phyloP scores from a whole-genome alignment of 1,284 basidiomycete genomes.

The Sutorius eximius region DNA sequence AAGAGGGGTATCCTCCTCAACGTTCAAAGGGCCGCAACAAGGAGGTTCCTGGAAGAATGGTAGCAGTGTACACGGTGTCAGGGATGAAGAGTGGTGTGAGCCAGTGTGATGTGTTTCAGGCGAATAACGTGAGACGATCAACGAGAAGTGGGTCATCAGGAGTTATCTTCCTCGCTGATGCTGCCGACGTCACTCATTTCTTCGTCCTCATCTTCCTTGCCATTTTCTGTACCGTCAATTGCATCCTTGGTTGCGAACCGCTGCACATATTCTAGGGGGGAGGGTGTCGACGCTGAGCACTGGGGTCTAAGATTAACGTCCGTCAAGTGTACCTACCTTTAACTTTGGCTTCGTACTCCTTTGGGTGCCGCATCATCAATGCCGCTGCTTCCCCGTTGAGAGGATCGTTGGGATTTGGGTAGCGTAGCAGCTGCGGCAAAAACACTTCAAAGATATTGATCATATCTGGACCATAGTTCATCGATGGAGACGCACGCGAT shows the following conservation, averaged over 20 bases:
- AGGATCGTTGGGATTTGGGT: conserved; percentile 97
- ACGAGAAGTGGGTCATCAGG: conserved; percentile 21
- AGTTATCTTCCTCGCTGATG: conserved; percentile 66
- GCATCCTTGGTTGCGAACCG: conserved; percentile 82
- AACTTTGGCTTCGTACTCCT: conserved; percentile 91
- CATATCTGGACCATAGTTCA: conserved; percentile 67
- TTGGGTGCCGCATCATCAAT: conserved; percentile 93
- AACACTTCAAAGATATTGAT: conserved; percentile 99
- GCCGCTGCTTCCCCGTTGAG: conserved; percentile 98
- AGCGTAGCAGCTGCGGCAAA: conserved; percentile 93
- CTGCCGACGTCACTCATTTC: conserved; percentile 94
- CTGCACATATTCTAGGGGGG: conserved; percentile 81
- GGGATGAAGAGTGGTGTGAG: conserved; percentile 5
- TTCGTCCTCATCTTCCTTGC: conserved; percentile 73
- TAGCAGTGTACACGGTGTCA: conserved; percentile 10
- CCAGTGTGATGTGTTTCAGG: conserved; percentile 13
- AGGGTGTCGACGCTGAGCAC: conserved; percentile 5
- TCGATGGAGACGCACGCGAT: conserved; percentile 4
- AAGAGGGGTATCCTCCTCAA: conserved; percentile 31
- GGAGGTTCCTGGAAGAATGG: conserved; percentile 17
- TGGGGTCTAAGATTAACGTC: background rate
- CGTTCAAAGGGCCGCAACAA: conserved; percentile 15
- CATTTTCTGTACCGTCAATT: conserved; percentile 62
- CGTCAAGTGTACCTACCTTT: conserved; percentile 57
- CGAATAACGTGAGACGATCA: background rate